Evolutionary conservation across 495 filamentous ascomycete species (phyloP), one percentile per base, ranked within the genome.

Genomic region (Aspergillus bridgeri): DNA sequence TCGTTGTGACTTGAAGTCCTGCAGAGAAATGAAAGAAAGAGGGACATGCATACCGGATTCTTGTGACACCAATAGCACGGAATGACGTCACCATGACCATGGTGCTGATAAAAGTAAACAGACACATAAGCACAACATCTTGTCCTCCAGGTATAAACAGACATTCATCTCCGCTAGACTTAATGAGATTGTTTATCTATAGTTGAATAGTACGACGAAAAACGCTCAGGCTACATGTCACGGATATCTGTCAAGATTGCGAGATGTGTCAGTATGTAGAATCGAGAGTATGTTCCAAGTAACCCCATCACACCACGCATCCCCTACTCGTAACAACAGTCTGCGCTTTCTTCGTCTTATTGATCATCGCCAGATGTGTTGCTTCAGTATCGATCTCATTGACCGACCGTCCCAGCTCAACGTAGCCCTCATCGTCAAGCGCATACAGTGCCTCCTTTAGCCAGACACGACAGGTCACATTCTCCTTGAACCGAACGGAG

Each of bases 351-450:
- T 47, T 20, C 3, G 6, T 62, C 57, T 62, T 67, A 45, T 60
- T 58, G 5, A 58, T 2, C 48, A 64, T 67, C 4, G 53, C 68
- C 23, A 51, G 23, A 20, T 53, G 27, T 18, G 21, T 63, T 2
- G 64, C 69, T 42, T 71, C 62, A 17, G 57, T 56, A 53, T 69
- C 69, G 38, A 67, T 59, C 18, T 62, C 52, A 7, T 24, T 15
- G 3, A 63, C 53, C n/a, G 43, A 57, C 52, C 46, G 48, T 1
- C 23, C 23, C 7, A 67, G 56, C 44, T 58, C 53, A 7, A 71
- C 42, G 54, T 64, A 71, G 2, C 66, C 65, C 45, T 69, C 64
- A 21, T 67, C 64, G 52, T 69, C 66, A 20, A 71, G 29, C 13
- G 57, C 62, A 51, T 59, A 64, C 13, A 69, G 53, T 6, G 62